Conservation (phyloP, 2,329 filamentous ascomycete genomes). For the Trichoderma gracile region DNA sequence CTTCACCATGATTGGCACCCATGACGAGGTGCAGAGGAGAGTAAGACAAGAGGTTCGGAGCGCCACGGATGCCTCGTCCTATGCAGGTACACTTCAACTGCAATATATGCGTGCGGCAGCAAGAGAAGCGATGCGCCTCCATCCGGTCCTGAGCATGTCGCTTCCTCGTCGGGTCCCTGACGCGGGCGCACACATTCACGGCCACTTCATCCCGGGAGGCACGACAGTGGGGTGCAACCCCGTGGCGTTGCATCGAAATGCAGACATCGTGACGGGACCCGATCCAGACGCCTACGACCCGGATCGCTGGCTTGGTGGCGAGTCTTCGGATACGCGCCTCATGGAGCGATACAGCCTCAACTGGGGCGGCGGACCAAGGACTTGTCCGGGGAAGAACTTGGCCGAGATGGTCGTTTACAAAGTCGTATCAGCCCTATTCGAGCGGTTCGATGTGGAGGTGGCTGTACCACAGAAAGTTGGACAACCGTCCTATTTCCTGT, state of each 20-base stretch:
- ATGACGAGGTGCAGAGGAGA: constrained; percentile 37
- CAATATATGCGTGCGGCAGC: constrained; percentile 48
- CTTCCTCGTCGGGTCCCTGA: constrained; percentile 49
- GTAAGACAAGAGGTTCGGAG: constrained; percentile 40
- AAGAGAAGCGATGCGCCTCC: constrained; percentile 52
- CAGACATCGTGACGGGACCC: constrained; percentile 48
- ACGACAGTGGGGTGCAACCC: constrained; percentile 55
- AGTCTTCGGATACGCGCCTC: constrained; percentile 32
- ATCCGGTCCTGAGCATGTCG: constrained; percentile 55
- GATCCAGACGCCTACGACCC: constrained; percentile 49
- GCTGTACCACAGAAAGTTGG: constrained; percentile 42
- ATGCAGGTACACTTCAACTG: constrained; percentile 33
- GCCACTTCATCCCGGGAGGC: constrained; percentile 44
- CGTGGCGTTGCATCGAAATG: constrained; percentile 51
- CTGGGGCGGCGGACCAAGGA: constrained; percentile 54
- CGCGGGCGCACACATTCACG: constrained; percentile 42
- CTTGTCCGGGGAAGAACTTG: constrained; percentile 53
- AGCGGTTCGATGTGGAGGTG: constrained; percentile 48
- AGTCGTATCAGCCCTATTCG: constrained; percentile 44
- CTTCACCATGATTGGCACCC: constrained; percentile 49
- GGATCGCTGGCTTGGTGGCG: constrained; percentile 48
- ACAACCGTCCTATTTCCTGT: constrained; percentile 52
- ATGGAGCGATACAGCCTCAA: constrained; percentile 54
- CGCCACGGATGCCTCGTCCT: constrained; percentile 26
- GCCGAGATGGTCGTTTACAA: constrained; percentile 54